Evolutionary conservation across 2,329 filamentous ascomycete genomes (phyloP).

Genomic region (Neofusicoccum laricinum): DNA sequence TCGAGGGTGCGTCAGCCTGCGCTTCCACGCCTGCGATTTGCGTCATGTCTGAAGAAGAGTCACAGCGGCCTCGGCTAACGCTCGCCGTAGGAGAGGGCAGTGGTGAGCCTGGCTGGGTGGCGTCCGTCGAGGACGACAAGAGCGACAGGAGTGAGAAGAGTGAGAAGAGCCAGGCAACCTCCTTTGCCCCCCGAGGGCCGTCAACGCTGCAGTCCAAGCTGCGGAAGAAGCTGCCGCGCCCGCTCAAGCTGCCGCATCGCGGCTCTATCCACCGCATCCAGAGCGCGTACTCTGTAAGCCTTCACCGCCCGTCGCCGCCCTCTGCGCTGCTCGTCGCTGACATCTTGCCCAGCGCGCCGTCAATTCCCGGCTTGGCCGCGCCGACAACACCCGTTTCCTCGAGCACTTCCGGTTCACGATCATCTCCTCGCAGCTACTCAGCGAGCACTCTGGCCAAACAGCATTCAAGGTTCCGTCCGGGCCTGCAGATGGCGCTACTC

Average conservation of each 20-base stretch:
- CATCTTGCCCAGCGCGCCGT: slow-evolving; percentile 57
- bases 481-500: slow-evolving; percentile 25
- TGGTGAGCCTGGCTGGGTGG: slow-evolving; percentile 21
- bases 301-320: not conserved
- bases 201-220: slow-evolving; percentile 50
- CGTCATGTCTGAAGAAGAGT: slow-evolving; percentile 14
- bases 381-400: slow-evolving; percentile 80
- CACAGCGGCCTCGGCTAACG: slow-evolving; percentile 23
- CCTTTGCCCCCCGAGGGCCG: slow-evolving; percentile 51
- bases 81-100: slow-evolving; percentile 31
- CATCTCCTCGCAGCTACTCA: slow-evolving; percentile 85
- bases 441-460: slow-evolving; percentile 55
- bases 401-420: slow-evolving; percentile 93
- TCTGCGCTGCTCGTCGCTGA: slow-evolving; percentile 20
- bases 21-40: slow-evolving; percentile 16
- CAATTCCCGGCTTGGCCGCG: slow-evolving; percentile 68
- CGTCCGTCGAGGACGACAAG: slow-evolving; percentile 6
- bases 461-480: slow-evolving; percentile 34
- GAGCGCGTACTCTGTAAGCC: slow-evolving; percentile 36
- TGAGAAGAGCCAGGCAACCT: slow-evolving; percentile 19
- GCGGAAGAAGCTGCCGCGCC: slow-evolving; percentile 48
- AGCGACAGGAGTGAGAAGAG: not conserved
- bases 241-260: slow-evolving; percentile 40
- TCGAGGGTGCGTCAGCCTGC: slow-evolving; percentile 65
- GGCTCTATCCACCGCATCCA: slow-evolving; percentile 38